Evolutionary conservation across 441 rosid genomes (phyloP).

Genomic region (Cnidoscolus chayamansa): DNA sequence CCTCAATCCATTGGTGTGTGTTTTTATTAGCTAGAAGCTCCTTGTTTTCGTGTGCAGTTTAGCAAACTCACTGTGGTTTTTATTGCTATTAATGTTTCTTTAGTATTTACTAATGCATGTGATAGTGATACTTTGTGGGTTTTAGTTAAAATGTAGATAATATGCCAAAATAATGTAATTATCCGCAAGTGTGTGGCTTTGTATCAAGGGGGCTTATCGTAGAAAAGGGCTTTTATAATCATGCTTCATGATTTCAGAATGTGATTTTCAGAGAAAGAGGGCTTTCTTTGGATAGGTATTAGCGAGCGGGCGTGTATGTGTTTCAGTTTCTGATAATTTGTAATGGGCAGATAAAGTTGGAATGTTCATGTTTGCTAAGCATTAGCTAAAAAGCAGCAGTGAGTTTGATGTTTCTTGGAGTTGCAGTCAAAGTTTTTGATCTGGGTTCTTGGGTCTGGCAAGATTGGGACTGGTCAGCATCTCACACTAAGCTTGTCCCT

Average conservation of each 20-base stretch:
- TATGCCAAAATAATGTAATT: slow-evolving; percentile 9
- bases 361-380: slow-evolving; percentile 6
- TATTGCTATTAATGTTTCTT: not conserved
- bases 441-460: slow-evolving; percentile 20
- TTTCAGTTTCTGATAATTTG: not conserved
- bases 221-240: slow-evolving; percentile 21
- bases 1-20: slow-evolving; percentile 18
- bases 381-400: slow-evolving; percentile 22
- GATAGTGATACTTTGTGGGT: not conserved
- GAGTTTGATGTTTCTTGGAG: slow-evolving; percentile 24
- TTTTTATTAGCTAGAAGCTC: slow-evolving; percentile 10
- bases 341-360: slow-evolving; percentile 29
- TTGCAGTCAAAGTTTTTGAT: slow-evolving; percentile 27
- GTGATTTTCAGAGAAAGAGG: slow-evolving; percentile 33
- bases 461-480: slow-evolving; percentile 29
- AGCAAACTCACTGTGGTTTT: not conserved
- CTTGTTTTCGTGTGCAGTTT: not conserved
- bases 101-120: not conserved
- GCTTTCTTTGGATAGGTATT: slow-evolving; percentile 13
- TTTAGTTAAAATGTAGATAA: not conserved
- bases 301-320: slow-evolving; percentile 10
- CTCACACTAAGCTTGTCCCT: slow-evolving; percentile 14
- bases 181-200: slow-evolving; percentile 21
- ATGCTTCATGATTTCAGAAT: slow-evolving; percentile 30
- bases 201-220: slow-evolving; percentile 21